Evolutionary conservation across 768 basidiomycete genomes (phyloP).

Genomic region (Tylopilus vinaceipallidus): DNA sequence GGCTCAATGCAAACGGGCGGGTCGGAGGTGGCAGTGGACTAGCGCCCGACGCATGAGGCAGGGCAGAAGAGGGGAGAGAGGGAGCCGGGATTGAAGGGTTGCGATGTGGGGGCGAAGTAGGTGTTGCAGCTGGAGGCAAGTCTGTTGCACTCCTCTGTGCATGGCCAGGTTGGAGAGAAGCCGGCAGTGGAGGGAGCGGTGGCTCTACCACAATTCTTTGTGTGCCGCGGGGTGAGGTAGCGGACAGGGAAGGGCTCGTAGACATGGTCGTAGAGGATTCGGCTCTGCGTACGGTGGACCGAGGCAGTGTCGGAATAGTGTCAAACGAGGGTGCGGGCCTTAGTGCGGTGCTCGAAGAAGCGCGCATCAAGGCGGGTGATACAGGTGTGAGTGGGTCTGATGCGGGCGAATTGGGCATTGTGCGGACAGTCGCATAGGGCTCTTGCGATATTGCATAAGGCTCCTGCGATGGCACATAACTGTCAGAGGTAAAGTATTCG

Average conservation of each 20-base stretch:
- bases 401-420: too few relatives aligned
- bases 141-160: background rate
- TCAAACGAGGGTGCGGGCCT: conserved; percentile 3
- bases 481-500: background rate
- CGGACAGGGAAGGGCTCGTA: background rate
- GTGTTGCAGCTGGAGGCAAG: background rate
- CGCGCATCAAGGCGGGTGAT: background rate
- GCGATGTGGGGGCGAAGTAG: background rate
- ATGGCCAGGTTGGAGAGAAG: background rate
- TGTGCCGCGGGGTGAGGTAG: background rate
- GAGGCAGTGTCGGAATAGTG: background rate
- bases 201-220: background rate
- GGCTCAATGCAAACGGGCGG: conserved; percentile 2
- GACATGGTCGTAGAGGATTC: background rate
- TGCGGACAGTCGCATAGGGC: too few relatives aligned
- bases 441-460: background rate
- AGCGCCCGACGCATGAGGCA: background rate
- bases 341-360: background rate
- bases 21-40: background rate
- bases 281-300: background rate
- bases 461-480: background rate
- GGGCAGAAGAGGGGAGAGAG: background rate
- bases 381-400: background rate
- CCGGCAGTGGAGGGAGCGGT: background rate
- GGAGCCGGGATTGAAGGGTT: background rate